These are phyloP conservation scores for Strobilomyces echinocephalus DNA, from an alignment of 768 basidiomycete species.

Conservation along the genomic window DNA sequence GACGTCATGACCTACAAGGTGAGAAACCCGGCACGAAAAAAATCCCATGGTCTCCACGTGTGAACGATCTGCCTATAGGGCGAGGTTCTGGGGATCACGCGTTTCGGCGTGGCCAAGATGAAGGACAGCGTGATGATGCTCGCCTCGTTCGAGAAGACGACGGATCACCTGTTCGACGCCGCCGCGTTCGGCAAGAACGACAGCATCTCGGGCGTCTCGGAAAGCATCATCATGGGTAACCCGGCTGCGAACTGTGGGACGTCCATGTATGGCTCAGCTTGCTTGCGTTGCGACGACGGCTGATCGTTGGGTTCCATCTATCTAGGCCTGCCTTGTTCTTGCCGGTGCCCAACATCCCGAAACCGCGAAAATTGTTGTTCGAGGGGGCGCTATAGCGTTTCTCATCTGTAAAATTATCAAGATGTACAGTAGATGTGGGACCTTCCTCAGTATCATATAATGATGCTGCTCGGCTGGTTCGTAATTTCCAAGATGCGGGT, in stretches of 20 bases:
- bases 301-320: slow-evolving; percentile 10
- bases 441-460: too few species aligned
- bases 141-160: slow-evolving; percentile 99
- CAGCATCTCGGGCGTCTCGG: slow-evolving; percentile 92
- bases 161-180: slow-evolving; percentile 97
- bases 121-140: slow-evolving; percentile 99
- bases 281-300: neutral
- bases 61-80: slow-evolving; percentile 49
- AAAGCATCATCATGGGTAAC: slow-evolving; percentile 99
- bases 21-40: slow-evolving; percentile 3
- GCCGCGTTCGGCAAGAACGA: slow-evolving; percentile 95
- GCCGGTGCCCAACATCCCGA: slow-evolving; percentile 30
- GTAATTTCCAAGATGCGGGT: too few species aligned
- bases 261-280: slow-evolving; percentile 61
- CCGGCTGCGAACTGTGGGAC: slow-evolving; percentile 92
- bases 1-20: slow-evolving; percentile 99
- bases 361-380: slow-evolving; percentile 34
- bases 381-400: slow-evolving; percentile 28
- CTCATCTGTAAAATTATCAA: too few species aligned
- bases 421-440: too few species aligned
- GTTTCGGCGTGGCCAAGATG: slow-evolving; percentile 99
- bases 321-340: slow-evolving; percentile 34
- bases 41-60: neutral
- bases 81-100: slow-evolving; percentile 95
- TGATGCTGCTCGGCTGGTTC: too few species aligned